Base-by-base conservation (phyloP, 129 eudicot genomes). In the Deinandra increscens region DNA sequence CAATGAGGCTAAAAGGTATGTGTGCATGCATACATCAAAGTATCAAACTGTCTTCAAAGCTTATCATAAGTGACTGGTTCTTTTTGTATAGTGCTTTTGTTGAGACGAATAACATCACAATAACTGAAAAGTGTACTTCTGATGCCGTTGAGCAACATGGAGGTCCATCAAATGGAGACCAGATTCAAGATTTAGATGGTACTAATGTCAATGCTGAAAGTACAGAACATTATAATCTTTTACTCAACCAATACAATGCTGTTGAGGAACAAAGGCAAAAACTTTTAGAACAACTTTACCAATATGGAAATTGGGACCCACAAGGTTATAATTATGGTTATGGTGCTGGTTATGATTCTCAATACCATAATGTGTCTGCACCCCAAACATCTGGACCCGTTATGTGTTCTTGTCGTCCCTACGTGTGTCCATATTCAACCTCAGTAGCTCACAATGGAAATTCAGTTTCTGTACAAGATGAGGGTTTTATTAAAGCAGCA, bases 261-360 rank as follows among this genome's bases (percentile, higher is more conserved):
- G 61, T 88, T 63, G 98, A 88, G 81, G 89, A 75, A 72, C 84
- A 88, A 73, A 84, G 89, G 31, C 96, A 84, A 73, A 76, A 86
- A 39, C 71, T 88, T 58, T 64, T 86, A 22, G 81, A 83, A 74
- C 86, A 86, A 75, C 85, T 91, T 75, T 83, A 84, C 71, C 85
- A 86, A 71, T 86, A 72, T 44, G 81, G 94, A 34, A 67, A 50
- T 65, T 69, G 85, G 93, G 81, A 77, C 69, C 41, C 82, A 66
- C 79, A 81, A 67, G 56, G 82, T 71, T 66, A 83, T 73, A 68
- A 42, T 67, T 60, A 60, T 15, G 78, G 73, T 55, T 36, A 64
- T 50, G 71, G 75, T 61, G 53, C 75, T 44, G 19, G 68, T 55
- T 71, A 75, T 66, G 71, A 81, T 75, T 71, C 85, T 68, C 92